Conservation (phyloP, 2,329 filamentous ascomycete species). For the Sporothrix curviconia region DNA sequence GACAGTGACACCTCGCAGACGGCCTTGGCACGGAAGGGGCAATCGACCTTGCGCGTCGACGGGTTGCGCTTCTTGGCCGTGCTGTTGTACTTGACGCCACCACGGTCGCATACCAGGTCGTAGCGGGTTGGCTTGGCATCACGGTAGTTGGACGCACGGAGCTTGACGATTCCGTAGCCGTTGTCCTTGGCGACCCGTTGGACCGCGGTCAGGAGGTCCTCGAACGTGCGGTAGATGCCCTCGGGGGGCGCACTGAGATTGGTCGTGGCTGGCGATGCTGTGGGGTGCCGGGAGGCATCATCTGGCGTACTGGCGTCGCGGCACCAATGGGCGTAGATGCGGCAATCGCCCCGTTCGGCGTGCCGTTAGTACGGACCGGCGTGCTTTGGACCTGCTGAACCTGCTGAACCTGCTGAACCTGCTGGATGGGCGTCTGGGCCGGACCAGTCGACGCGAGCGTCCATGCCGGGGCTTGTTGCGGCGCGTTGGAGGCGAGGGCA, state of each 20-base stretch:
- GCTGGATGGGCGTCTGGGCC: slow-evolving; percentile 10
- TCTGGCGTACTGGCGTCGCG: slow-evolving; percentile 20
- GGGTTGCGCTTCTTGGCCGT: slow-evolving; percentile 60
- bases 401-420: no score
- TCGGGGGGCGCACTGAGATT: slow-evolving; percentile 50
- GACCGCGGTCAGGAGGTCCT: slow-evolving; percentile 51
- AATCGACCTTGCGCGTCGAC: slow-evolving; percentile 58
- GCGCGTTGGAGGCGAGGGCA: slow-evolving; percentile 21
- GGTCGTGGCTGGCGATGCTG: slow-evolving; percentile 23
- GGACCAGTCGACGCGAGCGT: slow-evolving; percentile 17
- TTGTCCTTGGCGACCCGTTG: slow-evolving; percentile 56
- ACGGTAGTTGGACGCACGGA: slow-evolving; percentile 57
- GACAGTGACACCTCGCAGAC: slow-evolving; percentile 57
- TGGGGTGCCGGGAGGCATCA: slow-evolving; percentile 12
- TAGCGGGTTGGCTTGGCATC: slow-evolving; percentile 57
- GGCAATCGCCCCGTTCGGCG: neutral
- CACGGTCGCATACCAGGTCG: slow-evolving; percentile 56
- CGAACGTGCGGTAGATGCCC: slow-evolving; percentile 53
- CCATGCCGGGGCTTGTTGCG: slow-evolving; percentile 19
- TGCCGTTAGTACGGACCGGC: slow-evolving; percentile 16
- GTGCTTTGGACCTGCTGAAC: slow-evolving; percentile 17
- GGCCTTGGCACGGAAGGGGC: slow-evolving; percentile 56
- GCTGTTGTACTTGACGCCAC: slow-evolving; percentile 58
- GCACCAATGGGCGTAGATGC: slow-evolving; percentile 15
- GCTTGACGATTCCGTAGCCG: slow-evolving; percentile 56